Evolutionary conservation across 2,329 filamentous ascomycete species (phyloP), one percentile per base, ranked within the genome.

Genomic region (Trichoderma sp.): DNA sequence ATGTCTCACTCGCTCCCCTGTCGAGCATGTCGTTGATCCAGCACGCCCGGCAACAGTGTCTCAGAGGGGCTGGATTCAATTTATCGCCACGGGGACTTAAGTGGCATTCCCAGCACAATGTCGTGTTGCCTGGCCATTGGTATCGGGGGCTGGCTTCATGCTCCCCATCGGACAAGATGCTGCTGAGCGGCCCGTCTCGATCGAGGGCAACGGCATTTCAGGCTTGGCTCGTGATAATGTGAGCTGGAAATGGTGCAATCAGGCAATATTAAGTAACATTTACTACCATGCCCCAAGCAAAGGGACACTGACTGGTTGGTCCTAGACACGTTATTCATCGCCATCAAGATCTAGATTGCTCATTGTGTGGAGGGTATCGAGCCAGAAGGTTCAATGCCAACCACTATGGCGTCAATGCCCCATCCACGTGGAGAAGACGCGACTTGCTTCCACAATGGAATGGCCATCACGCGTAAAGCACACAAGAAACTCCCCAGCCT

Each of bases 21-120:
- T 28, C 28, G 28, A n/a, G 15, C 9, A 45, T 14, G 19, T 47
- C 26, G 15, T 30, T 48, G 44, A 39, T 14, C 39, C 34, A 45
- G 7, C 15, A 26, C n/a, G 24, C 59, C 59, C 39, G 48, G 26
- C 59, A 62, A 62, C 59, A 5, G 48, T 62, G 59, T 62, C 58
- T 61, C 34, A 45, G 24, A 44, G 58, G 58, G 10, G 12, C 44
- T n/a, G 24, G 24, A 24, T 44, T 24, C 12, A 44, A 24, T 34
- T 30, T 21, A 44, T 52, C 39, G 19, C 47, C 58, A 30, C 52
- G 56, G 56, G 43, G 43, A 59, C 39, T 9, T 39, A 19, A 48
- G 41, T 39, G 34, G 47, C 10, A 21, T 6, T 24, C 19, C 24
- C 9, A 26, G 39, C 26, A 54, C 24, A 34, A 54, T 34, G 26